Evolutionary conservation across 2,329 filamentous ascomycete genomes (phyloP).

Genomic region (Chaetothyriales sp.): DNA sequence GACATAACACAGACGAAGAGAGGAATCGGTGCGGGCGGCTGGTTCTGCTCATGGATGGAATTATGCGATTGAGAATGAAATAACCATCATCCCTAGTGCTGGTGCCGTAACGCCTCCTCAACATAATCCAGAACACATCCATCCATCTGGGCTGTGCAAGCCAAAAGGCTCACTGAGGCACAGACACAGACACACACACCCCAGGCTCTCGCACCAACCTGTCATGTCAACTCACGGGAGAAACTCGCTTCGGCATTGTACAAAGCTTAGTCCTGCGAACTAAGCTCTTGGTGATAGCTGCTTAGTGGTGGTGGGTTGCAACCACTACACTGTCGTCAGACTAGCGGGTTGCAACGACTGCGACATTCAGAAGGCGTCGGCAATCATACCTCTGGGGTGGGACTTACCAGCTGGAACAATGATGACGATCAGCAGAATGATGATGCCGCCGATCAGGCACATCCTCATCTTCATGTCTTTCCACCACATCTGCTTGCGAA

Average conservation of each 20-base stretch:
- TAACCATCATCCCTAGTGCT: background rate
- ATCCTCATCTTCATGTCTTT: constrained; percentile 99
- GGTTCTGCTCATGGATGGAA: background rate
- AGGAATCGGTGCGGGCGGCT: background rate
- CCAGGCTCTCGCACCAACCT: background rate
- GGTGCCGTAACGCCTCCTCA: background rate
- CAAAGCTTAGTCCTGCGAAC: background rate
- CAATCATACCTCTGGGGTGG: background rate
- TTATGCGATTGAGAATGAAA: background rate
- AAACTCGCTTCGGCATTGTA: background rate
- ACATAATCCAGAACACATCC: background rate
- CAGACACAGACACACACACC: background rate
- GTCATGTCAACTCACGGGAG: background rate
- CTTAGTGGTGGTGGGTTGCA: background rate
- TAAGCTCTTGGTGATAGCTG: background rate
- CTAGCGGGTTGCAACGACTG: background rate
- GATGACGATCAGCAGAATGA: constrained; percentile 83
- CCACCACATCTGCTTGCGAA: constrained; percentile 99
- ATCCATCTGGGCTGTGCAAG: background rate
- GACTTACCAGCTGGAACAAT: constrained; percentile 77
- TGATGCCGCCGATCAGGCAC: constrained; percentile 81
- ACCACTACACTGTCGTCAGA: background rate
- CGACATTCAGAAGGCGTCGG: background rate
- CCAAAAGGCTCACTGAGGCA: background rate
- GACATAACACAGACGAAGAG: background rate